phyloP scores from a whole-genome alignment of 73 alveolate genomes.

The Paramecium sexaurelia region DNA sequence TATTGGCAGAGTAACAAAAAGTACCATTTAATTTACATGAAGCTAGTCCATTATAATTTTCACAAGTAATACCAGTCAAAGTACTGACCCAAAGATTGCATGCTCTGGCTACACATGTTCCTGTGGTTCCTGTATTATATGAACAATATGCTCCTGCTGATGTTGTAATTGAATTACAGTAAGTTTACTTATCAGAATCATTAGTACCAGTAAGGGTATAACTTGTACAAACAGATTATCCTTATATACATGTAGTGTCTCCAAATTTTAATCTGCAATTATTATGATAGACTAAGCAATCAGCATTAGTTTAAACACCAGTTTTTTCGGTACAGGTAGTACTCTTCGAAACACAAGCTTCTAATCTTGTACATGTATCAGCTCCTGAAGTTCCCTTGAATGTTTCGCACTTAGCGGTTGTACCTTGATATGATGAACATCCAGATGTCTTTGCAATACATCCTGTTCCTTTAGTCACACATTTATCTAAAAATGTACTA shows the following conservation, averaged over 20 bases:
- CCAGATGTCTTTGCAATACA: background rate
- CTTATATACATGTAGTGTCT: background rate
- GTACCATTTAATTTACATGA: background rate
- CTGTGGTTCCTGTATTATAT: background rate
- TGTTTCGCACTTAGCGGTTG: background rate
- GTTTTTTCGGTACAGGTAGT: background rate
- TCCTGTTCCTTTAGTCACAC: constrained; percentile 40
- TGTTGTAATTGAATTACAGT: background rate
- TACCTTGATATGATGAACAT: background rate
- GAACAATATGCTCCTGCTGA: background rate
- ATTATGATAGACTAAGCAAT: background rate
- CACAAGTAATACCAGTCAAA: background rate
- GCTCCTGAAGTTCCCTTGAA: background rate
- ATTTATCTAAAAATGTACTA: background rate
- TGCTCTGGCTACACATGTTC: background rate
- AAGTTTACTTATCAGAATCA: background rate
- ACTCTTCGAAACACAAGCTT: background rate
- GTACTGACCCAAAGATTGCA: constrained; percentile 3
- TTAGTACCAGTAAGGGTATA: background rate
- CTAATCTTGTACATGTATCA: constrained; percentile 11
- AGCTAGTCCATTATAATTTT: background rate
- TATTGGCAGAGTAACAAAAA: background rate
- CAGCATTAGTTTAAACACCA: background rate
- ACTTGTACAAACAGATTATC: background rate
- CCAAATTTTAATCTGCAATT: background rate